These are phyloP conservation scores for Bjerkandera adusta DNA, from an alignment of 1,284 basidiomycete species.

Conservation along the genomic window DNA sequence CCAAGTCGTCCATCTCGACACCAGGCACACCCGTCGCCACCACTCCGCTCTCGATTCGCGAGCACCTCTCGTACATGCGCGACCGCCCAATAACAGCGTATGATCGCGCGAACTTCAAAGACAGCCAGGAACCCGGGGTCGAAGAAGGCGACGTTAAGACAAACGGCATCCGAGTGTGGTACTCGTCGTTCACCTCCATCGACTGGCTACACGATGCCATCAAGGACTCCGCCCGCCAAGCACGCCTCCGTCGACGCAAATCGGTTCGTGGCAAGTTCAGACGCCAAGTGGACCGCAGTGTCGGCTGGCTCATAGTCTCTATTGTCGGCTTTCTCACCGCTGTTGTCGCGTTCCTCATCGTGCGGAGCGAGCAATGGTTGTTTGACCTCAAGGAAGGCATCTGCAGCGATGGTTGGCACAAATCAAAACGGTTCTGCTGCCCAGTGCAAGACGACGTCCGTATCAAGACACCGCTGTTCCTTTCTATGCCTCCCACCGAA, in stretches of 20 bases:
- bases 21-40: constrained; percentile 21
- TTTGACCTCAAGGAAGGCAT: constrained; percentile 95
- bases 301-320: constrained; percentile 92
- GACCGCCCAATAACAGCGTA: constrained; percentile 72
- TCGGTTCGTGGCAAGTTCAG: constrained; percentile 71
- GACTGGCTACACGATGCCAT: constrained; percentile 95
- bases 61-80: constrained; percentile 36
- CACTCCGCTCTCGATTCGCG: constrained; percentile 29
- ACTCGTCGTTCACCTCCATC: constrained; percentile 80
- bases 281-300: constrained; percentile 77
- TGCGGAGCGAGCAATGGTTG: constrained; percentile 87
- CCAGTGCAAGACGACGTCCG: constrained; percentile 34
- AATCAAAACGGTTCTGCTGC: constrained; percentile 84
- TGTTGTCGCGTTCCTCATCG: constrained; percentile 83
- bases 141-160: constrained; percentile 62
- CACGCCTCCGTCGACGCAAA: constrained; percentile 62
- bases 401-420: constrained; percentile 71
- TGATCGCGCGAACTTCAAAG: constrained; percentile 50
- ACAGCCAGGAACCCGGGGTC: constrained; percentile 31
- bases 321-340: constrained; percentile 85
- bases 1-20: constrained; percentile 33
- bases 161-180: constrained; percentile 92
- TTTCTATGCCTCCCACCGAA: constrained; percentile 30
- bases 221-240: constrained; percentile 83
- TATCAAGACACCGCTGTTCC: constrained; percentile 15